Evolutionary conservation across 2,329 filamentous ascomycete genomes (phyloP).

Genomic region (Metarhizium rileyi): DNA sequence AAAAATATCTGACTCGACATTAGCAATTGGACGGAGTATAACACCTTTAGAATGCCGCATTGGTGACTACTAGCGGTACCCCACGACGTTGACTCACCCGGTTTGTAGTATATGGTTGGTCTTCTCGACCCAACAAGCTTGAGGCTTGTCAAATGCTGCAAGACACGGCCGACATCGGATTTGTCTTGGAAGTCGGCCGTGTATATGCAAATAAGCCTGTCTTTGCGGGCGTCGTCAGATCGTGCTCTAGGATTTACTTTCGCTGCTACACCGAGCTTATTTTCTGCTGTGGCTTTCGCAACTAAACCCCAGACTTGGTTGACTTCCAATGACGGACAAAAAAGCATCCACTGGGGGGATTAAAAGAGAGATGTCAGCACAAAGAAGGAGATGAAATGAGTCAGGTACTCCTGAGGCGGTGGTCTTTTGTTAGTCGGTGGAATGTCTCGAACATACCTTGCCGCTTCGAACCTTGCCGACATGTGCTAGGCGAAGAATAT

Average conservation of each 20-base stretch:
- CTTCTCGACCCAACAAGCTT: constrained; percentile 42
- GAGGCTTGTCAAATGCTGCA: constrained; percentile 51
- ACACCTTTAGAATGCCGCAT: constrained; percentile 8
- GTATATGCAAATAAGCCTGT: constrained; percentile 65
- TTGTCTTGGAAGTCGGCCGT: constrained; percentile 63
- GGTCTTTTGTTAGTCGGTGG: too few relatives aligned
- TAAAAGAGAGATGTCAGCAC: neutral
- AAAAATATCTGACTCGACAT: constrained; percentile 45
- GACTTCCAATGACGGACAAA: constrained; percentile 43
- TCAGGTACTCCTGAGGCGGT: neutral
- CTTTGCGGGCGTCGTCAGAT: constrained; percentile 26
- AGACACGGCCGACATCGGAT: constrained; percentile 58
- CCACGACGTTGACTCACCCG: constrained; percentile 36
- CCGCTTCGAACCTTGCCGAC: constrained; percentile 50
- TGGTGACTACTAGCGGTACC: neutral
- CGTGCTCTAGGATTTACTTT: constrained; percentile 56
- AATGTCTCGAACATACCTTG: constrained; percentile 39
- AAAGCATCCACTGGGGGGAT: constrained; percentile 60
- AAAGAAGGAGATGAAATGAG: neutral
- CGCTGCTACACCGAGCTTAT: constrained; percentile 60
- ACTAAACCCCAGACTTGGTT: constrained; percentile 57
- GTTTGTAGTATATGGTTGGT: constrained; percentile 67
- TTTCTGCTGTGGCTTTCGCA: constrained; percentile 55
- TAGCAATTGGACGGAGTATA: too few relatives aligned
- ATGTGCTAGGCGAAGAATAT: constrained; percentile 53